A percentile compares a stretch with the other conserved stretches of the same genome.
Conservation (phyloP, 169 alveolate species). For the Amoebophrya sp. region DNA sequence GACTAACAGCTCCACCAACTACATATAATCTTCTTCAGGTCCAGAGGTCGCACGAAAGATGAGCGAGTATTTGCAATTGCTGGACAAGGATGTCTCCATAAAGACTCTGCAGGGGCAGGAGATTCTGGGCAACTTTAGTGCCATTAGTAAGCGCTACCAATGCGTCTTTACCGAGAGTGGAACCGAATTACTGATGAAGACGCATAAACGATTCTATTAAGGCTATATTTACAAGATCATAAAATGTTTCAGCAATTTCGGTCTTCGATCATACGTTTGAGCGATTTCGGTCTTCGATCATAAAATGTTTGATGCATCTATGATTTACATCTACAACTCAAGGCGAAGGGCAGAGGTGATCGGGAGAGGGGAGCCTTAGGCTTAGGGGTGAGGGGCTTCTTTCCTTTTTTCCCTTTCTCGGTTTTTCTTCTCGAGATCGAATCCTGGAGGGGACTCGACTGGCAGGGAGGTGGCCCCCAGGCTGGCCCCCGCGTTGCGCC, state of each 20-base stretch:
- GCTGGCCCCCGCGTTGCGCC: too few relatives aligned
- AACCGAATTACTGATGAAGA: neutral
- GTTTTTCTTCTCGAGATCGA: too few relatives aligned
- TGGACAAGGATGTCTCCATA: neutral
- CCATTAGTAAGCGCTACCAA: neutral
- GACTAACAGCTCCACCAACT: neutral
- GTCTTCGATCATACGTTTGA: neutral
- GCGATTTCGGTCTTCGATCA: neutral
- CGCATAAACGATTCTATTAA: neutral
- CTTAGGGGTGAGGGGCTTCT: too few relatives aligned
- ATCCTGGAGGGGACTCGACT: too few relatives aligned
- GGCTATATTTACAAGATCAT: too few relatives aligned
- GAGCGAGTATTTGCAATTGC: neutral
- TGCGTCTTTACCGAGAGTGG: neutral
- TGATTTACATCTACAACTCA: too few relatives aligned
- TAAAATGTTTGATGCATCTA: neutral
- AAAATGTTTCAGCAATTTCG: neutral
- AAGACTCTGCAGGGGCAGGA: neutral
- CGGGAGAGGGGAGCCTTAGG: too few relatives aligned
- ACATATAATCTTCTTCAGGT: neutral
- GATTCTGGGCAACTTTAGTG: neutral
- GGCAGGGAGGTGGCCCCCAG: too few relatives aligned
- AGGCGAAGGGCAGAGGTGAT: too few relatives aligned
- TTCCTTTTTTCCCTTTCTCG: too few relatives aligned
- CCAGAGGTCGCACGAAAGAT: neutral